phyloP scores from a whole-genome alignment of 441 rosid genomes.

The Lepidium campestre region DNA sequence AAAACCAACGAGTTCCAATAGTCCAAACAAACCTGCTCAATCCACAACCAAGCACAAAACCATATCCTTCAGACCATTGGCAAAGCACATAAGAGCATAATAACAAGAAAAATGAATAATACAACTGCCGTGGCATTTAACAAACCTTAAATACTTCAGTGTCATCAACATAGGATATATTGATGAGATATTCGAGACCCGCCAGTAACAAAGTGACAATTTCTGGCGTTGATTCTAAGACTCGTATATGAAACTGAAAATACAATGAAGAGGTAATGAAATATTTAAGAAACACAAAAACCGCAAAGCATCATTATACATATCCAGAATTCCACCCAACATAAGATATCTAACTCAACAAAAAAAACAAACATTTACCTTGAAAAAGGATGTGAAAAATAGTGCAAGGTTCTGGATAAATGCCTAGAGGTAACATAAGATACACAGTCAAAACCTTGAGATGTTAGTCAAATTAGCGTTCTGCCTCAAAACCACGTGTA shows the following conservation, averaged over 20 bases:
- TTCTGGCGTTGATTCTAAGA: constrained; percentile 77
- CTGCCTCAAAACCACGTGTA: constrained; percentile 5
- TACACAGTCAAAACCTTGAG: not conserved
- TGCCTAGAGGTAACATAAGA: constrained; percentile 52
- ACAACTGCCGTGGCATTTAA: not conserved
- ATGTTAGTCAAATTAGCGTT: not conserved
- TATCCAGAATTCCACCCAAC: not conserved
- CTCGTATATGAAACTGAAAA: constrained; percentile 82
- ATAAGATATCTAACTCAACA: not conserved
- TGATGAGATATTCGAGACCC: constrained; percentile 94
- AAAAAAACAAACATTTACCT: constrained; percentile 43
- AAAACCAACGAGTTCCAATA: constrained; percentile 92
- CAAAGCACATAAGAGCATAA: not conserved
- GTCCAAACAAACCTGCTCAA: constrained; percentile 94
- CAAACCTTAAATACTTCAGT: constrained; percentile 98
- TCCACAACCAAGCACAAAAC: constrained; percentile 9
- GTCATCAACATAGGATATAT: constrained; percentile 95
- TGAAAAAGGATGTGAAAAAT: constrained; percentile 92
- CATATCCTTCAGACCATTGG: not conserved
- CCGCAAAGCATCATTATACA: not conserved
- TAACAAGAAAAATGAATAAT: not conserved
- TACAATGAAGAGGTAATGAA: not conserved
- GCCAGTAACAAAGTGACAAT: constrained; percentile 51
- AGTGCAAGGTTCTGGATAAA: constrained; percentile 96
- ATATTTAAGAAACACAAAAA: not conserved